A percentile compares a stretch with the other conserved stretches of the same genome.
Conservation (phyloP, 257 asterid species). For the Solanum arcanum region DNA sequence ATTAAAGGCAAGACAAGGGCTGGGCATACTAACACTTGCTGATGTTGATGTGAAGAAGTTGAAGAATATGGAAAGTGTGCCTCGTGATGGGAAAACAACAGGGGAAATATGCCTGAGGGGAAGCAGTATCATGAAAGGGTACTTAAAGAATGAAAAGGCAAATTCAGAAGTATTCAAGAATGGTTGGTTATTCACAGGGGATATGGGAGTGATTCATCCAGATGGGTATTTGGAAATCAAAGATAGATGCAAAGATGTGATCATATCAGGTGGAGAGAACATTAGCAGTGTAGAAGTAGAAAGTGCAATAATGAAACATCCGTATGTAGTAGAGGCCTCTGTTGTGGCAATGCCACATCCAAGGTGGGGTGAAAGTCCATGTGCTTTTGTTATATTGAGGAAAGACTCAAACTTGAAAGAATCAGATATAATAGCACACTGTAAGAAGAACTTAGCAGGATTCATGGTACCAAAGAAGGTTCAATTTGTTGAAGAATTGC, state of each 20-base stretch:
- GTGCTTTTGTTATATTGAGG: background rate
- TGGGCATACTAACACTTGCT: conserved; percentile 47
- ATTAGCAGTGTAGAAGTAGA: conserved; percentile 85
- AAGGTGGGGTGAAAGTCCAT: conserved; percentile 39
- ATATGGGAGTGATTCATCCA: background rate
- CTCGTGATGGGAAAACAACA: conserved; percentile 43
- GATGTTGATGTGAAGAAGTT: conserved; percentile 62
- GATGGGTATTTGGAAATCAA: background rate
- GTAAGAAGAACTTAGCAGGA: background rate
- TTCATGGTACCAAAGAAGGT: background rate
- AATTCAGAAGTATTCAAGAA: conserved; percentile 36
- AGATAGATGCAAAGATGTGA: background rate
- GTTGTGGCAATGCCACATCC: conserved; percentile 94
- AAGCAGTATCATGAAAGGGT: conserved; percentile 60
- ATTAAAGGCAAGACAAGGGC: conserved; percentile 65
- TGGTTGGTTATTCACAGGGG: conserved; percentile 48
- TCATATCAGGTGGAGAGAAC: conserved; percentile 59
- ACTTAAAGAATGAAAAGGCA: conserved; percentile 10
- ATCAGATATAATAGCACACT: background rate
- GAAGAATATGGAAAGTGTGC: conserved; percentile 49
- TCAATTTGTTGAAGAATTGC: background rate
- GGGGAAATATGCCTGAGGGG: conserved; percentile 77
- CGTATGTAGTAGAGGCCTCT: conserved; percentile 51
- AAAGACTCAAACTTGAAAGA: background rate
- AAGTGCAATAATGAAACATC: conserved; percentile 39